Evolutionary conservation across 2,329 filamentous ascomycete species (phyloP), one percentile per base, ranked within the genome.

Genomic region (Talaromyces amestolkiae): DNA sequence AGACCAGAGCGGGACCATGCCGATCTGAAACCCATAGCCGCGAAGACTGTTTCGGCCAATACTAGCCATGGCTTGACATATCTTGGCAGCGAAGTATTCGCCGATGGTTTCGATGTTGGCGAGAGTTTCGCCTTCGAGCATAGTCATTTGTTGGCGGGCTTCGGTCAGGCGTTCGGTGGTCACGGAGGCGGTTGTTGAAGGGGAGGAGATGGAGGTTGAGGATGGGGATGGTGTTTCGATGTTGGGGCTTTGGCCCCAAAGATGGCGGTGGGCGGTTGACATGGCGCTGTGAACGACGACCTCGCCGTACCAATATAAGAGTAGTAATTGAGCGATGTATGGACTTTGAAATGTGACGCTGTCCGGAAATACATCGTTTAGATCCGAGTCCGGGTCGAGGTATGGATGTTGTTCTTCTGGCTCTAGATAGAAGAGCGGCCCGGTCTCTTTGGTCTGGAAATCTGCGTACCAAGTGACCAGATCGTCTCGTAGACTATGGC

Each of bases 301-400:
- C 53, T 66, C 64, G 13, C 64, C 64, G 35, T 66, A 66, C 64
- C 64, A 66, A 35, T 66, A 66, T 11, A 66, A 22, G n/a, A 66
- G 22, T 24, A 66, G 41, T 35, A 66, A 43, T 22, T 66, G 59
- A 13, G 59, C 64, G n/a, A 66, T 63, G 41, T 66, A 66, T 24
- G 64, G 51, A 19, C n/a, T 58, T 15, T 63, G 64, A 33, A 66
- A 66, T 27, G 43, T 66, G 24, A 66, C 60, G 17, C 53, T 63
- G 19, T 63, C 60, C 27, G 64, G 64, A 35, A 66, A 66, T 41
- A 66, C 33, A 15, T 59, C 60, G 3, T 63, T 61, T 17, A 66
- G 37, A 54, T 66, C 64, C 0, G 64, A 66, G 27, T 43, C 53
- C 3, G 64, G 64, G 11, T 66, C 64, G 22, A 66, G 64, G 31